These are phyloP conservation scores for Albugo candida DNA, from an alignment of 352 stramenopile species.

Conservation along the genomic window DNA sequence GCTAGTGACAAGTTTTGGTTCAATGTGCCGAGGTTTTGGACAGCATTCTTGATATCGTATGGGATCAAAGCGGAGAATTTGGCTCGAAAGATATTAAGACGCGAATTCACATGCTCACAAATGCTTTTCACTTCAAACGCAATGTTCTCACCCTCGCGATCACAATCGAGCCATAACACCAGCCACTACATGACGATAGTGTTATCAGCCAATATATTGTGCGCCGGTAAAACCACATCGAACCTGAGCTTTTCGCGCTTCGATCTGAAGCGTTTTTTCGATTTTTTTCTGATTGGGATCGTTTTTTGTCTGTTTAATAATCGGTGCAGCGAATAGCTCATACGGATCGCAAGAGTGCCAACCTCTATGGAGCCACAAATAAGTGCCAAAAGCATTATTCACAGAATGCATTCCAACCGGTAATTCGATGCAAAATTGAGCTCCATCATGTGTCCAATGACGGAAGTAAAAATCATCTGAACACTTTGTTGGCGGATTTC, in stretches of 20 bases:
- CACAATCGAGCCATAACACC: constrained; percentile 98
- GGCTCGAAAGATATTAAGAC: constrained; percentile 72
- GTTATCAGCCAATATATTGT: not conserved
- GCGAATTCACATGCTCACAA: constrained; percentile 53
- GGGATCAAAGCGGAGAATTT: constrained; percentile 88
- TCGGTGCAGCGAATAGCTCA: constrained; percentile 84
- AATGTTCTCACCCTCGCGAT: constrained; percentile 99
- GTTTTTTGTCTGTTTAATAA: constrained; percentile 62
- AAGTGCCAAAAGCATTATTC: not conserved
- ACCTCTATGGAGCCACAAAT: constrained; percentile 31
- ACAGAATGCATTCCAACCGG: constrained; percentile 12
- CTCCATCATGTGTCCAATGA: constrained; percentile 96
- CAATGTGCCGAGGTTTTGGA: constrained; percentile 56
- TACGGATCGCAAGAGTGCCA: constrained; percentile 88
- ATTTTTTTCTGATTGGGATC: constrained; percentile 80
- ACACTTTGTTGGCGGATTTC: constrained; percentile 64
- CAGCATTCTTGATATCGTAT: constrained; percentile 74
- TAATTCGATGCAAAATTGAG: constrained; percentile 84
- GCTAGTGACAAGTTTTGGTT: constrained; percentile 71
- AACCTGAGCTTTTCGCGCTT: constrained; percentile 60
- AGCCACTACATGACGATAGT: constrained; percentile 38
- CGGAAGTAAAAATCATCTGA: constrained; percentile 90
- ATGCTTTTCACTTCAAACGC: constrained; percentile 89
- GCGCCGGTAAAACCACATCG: not conserved
- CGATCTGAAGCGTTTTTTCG: constrained; percentile 78